Percentiles rank a stretch among this genome's conserved stretches.
Evolutionary conservation across 805 yeast species (phyloP).

Genomic region (Kluyveromyces nonfermentans): DNA sequence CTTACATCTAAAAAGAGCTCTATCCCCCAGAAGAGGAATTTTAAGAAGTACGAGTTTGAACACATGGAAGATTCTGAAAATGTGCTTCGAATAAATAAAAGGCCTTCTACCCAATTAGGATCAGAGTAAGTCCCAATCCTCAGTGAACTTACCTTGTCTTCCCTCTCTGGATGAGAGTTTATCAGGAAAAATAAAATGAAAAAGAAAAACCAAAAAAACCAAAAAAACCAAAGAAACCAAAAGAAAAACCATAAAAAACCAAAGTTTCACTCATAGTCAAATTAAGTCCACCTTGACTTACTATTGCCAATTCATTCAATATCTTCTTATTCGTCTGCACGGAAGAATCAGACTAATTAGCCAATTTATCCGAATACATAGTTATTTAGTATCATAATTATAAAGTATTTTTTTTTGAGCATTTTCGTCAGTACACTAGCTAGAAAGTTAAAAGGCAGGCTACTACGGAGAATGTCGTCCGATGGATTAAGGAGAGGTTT

Average conservation of each 20-base stretch:
- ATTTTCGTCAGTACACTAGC: no score
- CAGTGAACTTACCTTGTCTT: no score
- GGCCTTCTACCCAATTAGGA: neutral
- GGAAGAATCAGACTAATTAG: neutral
- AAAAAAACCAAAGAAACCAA: no score
- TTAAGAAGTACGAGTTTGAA: neutral
- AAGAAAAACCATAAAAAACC: neutral
- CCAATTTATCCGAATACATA: neutral
- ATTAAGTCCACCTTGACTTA: neutral
- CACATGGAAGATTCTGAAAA: neutral
- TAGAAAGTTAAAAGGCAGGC: no score
- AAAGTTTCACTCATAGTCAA: neutral
- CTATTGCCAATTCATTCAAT: neutral
- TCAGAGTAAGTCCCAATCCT: neutral
- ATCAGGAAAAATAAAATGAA: no score
- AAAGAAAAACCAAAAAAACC: no score
- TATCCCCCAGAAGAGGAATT: conserved; percentile 2
- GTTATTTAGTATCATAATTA: no score
- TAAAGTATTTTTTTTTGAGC: neutral
- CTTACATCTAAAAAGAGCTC: neutral
- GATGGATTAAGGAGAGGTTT: no score
- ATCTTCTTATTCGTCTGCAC: no score
- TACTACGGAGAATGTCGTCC: no score
- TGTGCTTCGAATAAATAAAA: neutral
- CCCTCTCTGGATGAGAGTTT: no score